Evolutionary conservation across 257 asterid genomes (phyloP), one percentile per base, ranked within the genome.

Genomic region (Petrea volubilis): DNA sequence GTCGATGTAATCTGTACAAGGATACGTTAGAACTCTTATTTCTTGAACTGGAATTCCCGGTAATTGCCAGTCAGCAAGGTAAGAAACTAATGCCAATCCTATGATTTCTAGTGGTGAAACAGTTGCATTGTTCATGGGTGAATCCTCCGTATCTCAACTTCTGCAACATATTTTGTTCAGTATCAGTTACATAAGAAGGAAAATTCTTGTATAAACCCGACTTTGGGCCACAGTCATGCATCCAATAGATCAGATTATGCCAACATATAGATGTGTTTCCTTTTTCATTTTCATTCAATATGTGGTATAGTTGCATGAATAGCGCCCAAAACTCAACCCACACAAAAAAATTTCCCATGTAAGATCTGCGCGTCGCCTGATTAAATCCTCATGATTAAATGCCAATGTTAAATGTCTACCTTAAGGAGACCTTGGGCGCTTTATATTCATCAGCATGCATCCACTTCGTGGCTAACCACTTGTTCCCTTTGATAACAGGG

Each of bases 401-500:
- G 25, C 24, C 43, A 50, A 61, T 55, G 40, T 75, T 28, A 40
- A 15, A 58, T 21, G 50, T 55, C 59, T 71, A 75, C 81, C 81
- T 41, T 9, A 60, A 7, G 67, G 63, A 50, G 24, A 41, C 60
- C 50, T 75, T 80, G 83, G 36, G 43, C n/a, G n/a, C 20, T 79
- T 74, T 46, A 82, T 83, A 85, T 79, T 86, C 85, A 20, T 73
- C 77, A 73, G 79, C 88, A 75, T 79, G 88, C 81, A 86, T 47
- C 91, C 89, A 86, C 79, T 86, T 86, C 5, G 91, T 83, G 46
- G 87, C 81, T 50, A 87, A 86, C 89, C 87, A 86, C 74, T 83
- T 86, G 67, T 83, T 81, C 73, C 84, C 91, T 72, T 53, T 70
- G 69, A 86, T 81, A 72, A 86, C 88, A 44, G 91, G 89, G 78